Evolutionary conservation across 176 grass and related monocot species (phyloP).

Genomic region (Carex scoparia): DNA sequence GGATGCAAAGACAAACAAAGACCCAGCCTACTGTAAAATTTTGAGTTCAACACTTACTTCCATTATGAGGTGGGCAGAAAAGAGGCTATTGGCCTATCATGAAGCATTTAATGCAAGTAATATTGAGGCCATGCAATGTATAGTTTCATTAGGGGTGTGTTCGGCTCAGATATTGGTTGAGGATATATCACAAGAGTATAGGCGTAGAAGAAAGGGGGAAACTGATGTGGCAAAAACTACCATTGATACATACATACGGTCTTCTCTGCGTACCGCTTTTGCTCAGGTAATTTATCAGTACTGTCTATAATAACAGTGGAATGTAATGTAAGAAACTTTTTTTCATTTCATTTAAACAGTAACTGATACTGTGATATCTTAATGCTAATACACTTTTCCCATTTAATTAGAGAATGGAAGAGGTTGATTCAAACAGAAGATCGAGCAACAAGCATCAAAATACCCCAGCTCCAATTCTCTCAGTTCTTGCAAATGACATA

Average conservation of each 20-base stretch:
- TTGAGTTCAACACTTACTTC: constrained; percentile 87
- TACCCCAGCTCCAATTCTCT: constrained; percentile 60
- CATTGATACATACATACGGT: constrained; percentile 87
- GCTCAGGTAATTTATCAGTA: constrained; percentile 43
- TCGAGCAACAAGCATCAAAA: constrained; percentile 40
- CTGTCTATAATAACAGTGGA: neutral
- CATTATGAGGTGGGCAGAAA: constrained; percentile 95
- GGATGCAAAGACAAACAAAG: constrained; percentile 88
- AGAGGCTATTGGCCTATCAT: constrained; percentile 97
- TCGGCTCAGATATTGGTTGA: constrained; percentile 87
- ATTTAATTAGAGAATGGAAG: constrained; percentile 88
- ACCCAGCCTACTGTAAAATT: constrained; percentile 88
- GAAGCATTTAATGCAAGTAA: constrained; percentile 86
- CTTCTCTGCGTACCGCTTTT: constrained; percentile 91
- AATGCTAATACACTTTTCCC: neutral
- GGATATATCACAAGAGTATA: constrained; percentile 98
- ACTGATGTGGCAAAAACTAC: constrained; percentile 82
- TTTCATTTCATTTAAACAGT: neutral
- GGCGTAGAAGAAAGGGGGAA: constrained; percentile 83
- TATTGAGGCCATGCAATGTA: constrained; percentile 90
- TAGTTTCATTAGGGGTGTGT: constrained; percentile 85
- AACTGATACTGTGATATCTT: neutral
- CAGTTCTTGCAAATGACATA: constrained; percentile 94
- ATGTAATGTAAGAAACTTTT: neutral
- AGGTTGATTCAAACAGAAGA: constrained; percentile 86